Evolutionary conservation across 495 filamentous ascomycete genomes (phyloP), one percentile per base, ranked within the genome.

Genomic region (Aspergillus funiculosus): DNA sequence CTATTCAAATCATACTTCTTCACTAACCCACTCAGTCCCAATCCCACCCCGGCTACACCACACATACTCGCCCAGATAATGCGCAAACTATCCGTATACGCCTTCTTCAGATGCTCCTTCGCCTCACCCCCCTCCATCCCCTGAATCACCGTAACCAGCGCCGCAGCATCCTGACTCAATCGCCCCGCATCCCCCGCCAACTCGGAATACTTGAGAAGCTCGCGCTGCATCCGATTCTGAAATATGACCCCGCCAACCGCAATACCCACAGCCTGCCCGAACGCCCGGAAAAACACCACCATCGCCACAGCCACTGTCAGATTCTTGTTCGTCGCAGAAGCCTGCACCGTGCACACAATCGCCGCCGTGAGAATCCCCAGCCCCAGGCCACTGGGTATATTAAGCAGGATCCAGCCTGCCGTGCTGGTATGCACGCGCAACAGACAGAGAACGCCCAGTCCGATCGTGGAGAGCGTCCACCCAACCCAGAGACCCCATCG

Each of bases 171-270:
- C 14, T 68, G 68, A 29, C 72, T 72, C 42, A 78, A 78, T 6
- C 60, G 57, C 9, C 45, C 61, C 4, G 79, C 80, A 39, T 64
- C 52, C 0, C 56, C 52, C 0, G 64, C 69, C 18, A 81, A 60
- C 3, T 55, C 58, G 2, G 69, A 55, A 15, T 77, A 68, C 8
- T 45, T 50, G 5, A 55, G 27, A 1, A 85, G 45, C 21, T 77
- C 75, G 1, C 39, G 30, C 15, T 63, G 62, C 64, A 85, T 75
- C 24, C 67, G 67, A 32, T 82, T 82, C 56, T 83, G 77, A 59
- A 85, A 85, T 4, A 78, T 65, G 4, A 73, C 73, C 9, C 76
- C 75, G 4, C 77, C 78, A 17, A 80, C 60, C 3, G 77, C 77
- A 15, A 80, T 71, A 3, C 78, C 77, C 13, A 81, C 43, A 0